Conservation (phyloP, 1,139 yeast species). For the Pichia sp. region DNA sequence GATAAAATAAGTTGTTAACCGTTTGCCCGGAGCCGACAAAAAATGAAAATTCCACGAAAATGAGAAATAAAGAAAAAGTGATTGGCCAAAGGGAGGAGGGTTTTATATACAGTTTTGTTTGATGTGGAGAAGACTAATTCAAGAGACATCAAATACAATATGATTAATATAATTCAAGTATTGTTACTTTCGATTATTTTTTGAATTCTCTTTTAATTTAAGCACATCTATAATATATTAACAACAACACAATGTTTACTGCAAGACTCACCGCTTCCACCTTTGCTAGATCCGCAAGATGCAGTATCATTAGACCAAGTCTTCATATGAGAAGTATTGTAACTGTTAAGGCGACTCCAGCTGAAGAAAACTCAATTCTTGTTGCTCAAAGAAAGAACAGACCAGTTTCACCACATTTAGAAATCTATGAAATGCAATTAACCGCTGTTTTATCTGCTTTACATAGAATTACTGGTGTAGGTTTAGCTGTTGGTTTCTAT, state of each 20-base stretch:
- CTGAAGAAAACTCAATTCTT: slow-evolving; percentile 62
- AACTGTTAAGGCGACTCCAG: slow-evolving; percentile 56
- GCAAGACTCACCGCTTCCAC: slow-evolving; percentile 11
- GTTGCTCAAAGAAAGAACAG: slow-evolving; percentile 79
- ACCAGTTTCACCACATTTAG: slow-evolving; percentile 87
- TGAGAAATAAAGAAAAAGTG: too few species aligned
- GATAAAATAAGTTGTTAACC: too few species aligned
- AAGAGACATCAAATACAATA: too few species aligned
- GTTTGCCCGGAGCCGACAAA: too few species aligned
- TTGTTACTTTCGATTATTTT: too few species aligned
- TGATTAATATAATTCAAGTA: too few species aligned
- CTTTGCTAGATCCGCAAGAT: slow-evolving; percentile 12
- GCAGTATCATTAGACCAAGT: slow-evolving; percentile 19
- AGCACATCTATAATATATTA: neutral
- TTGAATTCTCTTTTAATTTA: too few species aligned
- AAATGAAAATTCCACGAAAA: too few species aligned
- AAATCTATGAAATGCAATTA: slow-evolving; percentile 84
- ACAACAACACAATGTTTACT: neutral
- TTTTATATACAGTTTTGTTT: too few species aligned
- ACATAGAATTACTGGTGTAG: slow-evolving; percentile 87
- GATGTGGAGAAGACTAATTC: too few species aligned
- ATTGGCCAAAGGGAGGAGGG: too few species aligned
- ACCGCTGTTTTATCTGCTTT: slow-evolving; percentile 73
- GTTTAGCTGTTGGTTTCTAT: slow-evolving; percentile 72
- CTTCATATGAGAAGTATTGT: slow-evolving; percentile 35